Conservation (phyloP, 305 asterid species). For the Fraxinus platypoda region DNA sequence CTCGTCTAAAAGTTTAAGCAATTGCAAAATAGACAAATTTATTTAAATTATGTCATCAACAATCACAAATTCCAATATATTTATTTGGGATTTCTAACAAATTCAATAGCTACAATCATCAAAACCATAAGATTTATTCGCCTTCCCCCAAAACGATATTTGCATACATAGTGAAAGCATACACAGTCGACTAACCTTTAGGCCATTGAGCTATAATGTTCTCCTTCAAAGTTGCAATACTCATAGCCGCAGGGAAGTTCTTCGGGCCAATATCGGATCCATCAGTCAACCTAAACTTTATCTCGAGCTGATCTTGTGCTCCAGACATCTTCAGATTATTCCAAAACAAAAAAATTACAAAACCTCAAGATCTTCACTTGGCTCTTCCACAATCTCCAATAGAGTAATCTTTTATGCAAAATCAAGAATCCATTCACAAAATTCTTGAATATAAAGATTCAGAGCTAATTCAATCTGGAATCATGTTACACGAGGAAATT, state of each 20-base stretch:
- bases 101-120: not conserved
- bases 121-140: not conserved
- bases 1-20: not conserved
- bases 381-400: conserved; percentile 23
- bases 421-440: conserved; percentile 32
- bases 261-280: conserved; percentile 94
- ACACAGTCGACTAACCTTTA: conserved; percentile 50
- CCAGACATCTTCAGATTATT: conserved; percentile 47
- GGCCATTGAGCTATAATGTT: conserved; percentile 89
- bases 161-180: not conserved
- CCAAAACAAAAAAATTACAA: conserved; percentile 20
- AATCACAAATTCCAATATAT: not conserved
- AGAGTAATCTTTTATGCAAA: conserved; percentile 15
- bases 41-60: not conserved
- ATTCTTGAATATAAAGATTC: not conserved
- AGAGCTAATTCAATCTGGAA: not conserved
- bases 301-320: conserved; percentile 68
- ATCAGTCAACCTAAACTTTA: conserved; percentile 86
- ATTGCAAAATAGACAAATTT: not conserved
- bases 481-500: not conserved
- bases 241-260: conserved; percentile 59
- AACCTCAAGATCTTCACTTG: conserved; percentile 39
- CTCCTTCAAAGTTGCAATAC: conserved; percentile 80
- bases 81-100: not conserved
- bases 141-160: not conserved